Evolutionary conservation across 495 filamentous ascomycete genomes (phyloP), one percentile per base, ranked within the genome.

Genomic region (Daldinia grandis): DNA sequence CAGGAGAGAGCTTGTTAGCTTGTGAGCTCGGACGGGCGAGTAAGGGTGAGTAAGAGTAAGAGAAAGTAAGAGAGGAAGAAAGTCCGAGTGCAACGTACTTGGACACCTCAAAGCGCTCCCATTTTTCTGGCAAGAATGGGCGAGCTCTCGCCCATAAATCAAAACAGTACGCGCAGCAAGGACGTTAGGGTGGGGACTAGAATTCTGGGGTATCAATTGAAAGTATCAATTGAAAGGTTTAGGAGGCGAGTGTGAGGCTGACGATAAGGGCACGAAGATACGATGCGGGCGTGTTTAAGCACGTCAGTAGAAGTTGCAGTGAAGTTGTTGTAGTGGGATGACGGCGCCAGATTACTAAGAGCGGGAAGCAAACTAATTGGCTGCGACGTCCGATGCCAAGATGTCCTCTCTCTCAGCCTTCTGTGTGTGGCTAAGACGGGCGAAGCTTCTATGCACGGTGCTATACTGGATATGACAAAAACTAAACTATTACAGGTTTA

Each of bases 101-200:
- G 17, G 42, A 66, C 60, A 69, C 70, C 65, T 77, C 75, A 77
- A 62, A 77, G 75, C 75, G 61, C 69, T 77, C 72, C 75, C 75
- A 77, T 77, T 72, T 63, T 72, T 69, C 75, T 64, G 33, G 59
- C 49, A 35, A 27, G 57, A 64, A 58, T 35, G 64, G 61, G 67
- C 71, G 66, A 66, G 50, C 51, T 21, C 37, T 67, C 73, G 71
- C 73, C 75, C 75, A 70, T 75, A 54, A 69, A 72, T 44, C 25
- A 31, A 71, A 49, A 51, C 38, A 35, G 53, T 8, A 64, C 47
- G 54, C 58, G 47, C 62, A 37, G 47, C 14, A 55, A 58, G 30
- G 38, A 15, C 30, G 21, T 35, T 31, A 33, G 51, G 28, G 31
- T 49, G 15, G 42, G 4, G 14, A 49, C 9, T 12, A 30, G 24